Percentiles rank a stretch among this genome's conserved stretches.
Evolutionary conservation across 805 yeast genomes (phyloP).

Genomic region (Cyberlindnera euphorbiae): DNA sequence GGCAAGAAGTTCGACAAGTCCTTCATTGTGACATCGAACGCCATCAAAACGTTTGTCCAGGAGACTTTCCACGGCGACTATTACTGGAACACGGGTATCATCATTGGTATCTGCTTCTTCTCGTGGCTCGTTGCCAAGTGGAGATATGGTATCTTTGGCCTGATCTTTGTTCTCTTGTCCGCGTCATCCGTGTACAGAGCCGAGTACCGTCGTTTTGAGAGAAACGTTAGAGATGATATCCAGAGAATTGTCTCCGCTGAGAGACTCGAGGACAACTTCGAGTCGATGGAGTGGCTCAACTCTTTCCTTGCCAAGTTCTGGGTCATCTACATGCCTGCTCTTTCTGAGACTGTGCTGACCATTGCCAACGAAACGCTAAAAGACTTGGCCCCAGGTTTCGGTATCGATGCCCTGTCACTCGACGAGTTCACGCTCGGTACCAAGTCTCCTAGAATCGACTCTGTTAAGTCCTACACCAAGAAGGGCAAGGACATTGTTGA

Average conservation of each 20-base stretch:
- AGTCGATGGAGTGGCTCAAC: slow-evolving; percentile 80
- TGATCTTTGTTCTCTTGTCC: slow-evolving; percentile 53
- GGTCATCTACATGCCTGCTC: slow-evolving; percentile 85
- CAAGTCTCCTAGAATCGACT: slow-evolving; percentile 70
- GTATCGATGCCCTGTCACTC: slow-evolving; percentile 67
- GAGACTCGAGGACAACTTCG: slow-evolving; percentile 55
- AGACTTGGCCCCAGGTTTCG: slow-evolving; percentile 77
- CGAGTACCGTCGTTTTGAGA: slow-evolving; percentile 71
- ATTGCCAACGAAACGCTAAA: slow-evolving; percentile 64
- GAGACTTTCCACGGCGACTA: slow-evolving; percentile 71
- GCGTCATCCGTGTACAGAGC: slow-evolving; percentile 64
- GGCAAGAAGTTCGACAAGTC: slow-evolving; percentile 21
- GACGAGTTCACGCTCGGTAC: slow-evolving; percentile 80
- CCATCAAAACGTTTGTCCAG: slow-evolving; percentile 52
- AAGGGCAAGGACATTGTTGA: slow-evolving; percentile 63
- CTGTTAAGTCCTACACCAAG: slow-evolving; percentile 69
- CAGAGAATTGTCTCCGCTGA: slow-evolving; percentile 59
- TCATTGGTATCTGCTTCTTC: slow-evolving; percentile 67
- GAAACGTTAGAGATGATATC: slow-evolving; percentile 74
- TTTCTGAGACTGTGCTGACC: slow-evolving; percentile 67
- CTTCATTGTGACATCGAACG: slow-evolving; percentile 28
- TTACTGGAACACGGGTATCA: slow-evolving; percentile 61
- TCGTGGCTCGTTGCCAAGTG: slow-evolving; percentile 62
- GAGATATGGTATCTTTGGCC: slow-evolving; percentile 61
- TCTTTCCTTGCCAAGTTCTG: slow-evolving; percentile 75